Base-by-base conservation (phyloP, 2,329 filamentous ascomycete genomes). In the Exophiala aquamarina region DNA sequence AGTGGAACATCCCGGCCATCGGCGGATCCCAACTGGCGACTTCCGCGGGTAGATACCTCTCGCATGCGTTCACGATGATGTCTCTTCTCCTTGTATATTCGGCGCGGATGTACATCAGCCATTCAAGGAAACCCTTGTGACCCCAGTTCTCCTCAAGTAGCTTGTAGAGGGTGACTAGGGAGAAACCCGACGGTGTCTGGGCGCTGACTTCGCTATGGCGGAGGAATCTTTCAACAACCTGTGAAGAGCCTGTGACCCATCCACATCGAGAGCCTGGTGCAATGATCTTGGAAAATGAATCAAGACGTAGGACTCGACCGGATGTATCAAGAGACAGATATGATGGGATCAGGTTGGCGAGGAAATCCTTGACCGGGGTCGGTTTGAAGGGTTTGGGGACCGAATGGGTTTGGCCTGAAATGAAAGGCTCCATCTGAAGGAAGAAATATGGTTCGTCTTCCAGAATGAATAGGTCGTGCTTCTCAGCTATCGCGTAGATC, bases 381-480 rank as follows among this genome's bases (percentile, higher is more conserved):
- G 5, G 85, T 73, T 5, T 81, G 77, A 3, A 73, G 69, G 1
- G 74, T 68, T 0, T 77, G 66, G 13, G 74, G 68, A 54, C 75
- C 66, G 23, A 18, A 44, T 57, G 55, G 13, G 45, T 50, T 7
- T 43, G 23, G 74, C 69, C 11, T 76, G 49, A 50, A 1, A 76
- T 76, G 68, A 90, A 92, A 0, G 85, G 82, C 59, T 87, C 82
- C 81, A 84, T 84, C 63, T 95, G 91, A 28, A 95, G 76, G 71
- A 92, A 95, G 70, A 94, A 95, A 71, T 95, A 95, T 1, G 91
- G 91, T 65, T 95, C 91, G 64, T 95, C 91, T 71, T 96, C 91
- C 58, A 95, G 72, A 63, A 96, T 91, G 70, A 81, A 86, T 32
- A 95, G 62, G 63, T 95, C 87, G 67, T 95, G 89, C 70, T 89